Evolutionary conservation across 2,329 filamentous ascomycete species (phyloP).

Genomic region (Colletotrichum eremochloae): DNA sequence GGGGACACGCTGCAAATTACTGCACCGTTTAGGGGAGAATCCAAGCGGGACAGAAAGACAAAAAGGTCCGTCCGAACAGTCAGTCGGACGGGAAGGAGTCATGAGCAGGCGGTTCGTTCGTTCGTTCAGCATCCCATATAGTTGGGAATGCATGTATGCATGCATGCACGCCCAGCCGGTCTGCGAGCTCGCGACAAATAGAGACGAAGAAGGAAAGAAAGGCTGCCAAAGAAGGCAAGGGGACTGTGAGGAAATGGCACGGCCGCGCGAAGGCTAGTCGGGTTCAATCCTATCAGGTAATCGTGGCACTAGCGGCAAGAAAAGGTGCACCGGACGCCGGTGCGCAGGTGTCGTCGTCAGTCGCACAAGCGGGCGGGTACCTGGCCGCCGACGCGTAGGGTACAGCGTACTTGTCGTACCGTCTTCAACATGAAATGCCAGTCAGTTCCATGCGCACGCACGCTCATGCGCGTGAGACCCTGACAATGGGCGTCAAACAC

Average conservation of each 20-base stretch:
- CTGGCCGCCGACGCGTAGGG: constrained; percentile 8
- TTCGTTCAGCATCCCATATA: neutral
- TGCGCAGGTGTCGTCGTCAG: constrained; percentile 25
- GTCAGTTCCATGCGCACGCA: neutral
- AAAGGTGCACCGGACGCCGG: constrained; percentile 32
- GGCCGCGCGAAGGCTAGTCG: constrained; percentile 25
- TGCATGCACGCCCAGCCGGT: constrained; percentile 18
- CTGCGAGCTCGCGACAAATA: constrained; percentile 9
- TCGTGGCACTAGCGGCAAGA: constrained; percentile 23
- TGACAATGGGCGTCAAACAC: constrained; percentile 34
- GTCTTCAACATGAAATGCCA: neutral
- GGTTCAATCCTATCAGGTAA: constrained; percentile 37
- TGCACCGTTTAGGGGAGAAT: neutral
- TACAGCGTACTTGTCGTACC: neutral
- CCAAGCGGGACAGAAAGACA: neutral
- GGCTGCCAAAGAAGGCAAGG: neutral
- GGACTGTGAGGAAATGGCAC: neutral
- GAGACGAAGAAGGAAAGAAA: constrained; percentile 16
- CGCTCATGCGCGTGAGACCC: constrained; percentile 31
- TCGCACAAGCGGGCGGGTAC: constrained; percentile 20
- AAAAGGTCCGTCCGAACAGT: constrained; percentile 32
- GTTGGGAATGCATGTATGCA: neutral
- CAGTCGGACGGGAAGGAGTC: constrained; percentile 34
- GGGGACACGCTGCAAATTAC: neutral
- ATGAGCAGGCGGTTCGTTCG: constrained; percentile 2